These are phyloP conservation scores for Litsea cubeba DNA, from an alignment of 164 flowering plant species.

Conservation along the genomic window DNA sequence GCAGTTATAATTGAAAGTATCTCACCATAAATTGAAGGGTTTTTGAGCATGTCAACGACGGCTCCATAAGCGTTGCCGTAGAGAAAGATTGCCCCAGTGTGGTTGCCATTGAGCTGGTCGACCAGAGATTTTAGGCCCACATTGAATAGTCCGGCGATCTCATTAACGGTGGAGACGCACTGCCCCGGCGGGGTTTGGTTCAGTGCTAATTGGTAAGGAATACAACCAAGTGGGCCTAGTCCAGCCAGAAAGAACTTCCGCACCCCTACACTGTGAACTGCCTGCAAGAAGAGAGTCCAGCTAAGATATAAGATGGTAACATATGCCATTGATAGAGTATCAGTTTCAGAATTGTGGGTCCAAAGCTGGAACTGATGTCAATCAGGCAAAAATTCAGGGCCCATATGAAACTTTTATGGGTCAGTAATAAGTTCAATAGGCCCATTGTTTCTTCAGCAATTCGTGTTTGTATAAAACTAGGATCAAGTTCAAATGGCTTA, in stretches of 20 bases:
- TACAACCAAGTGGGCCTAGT: constrained; percentile 73
- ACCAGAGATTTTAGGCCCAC: constrained; percentile 53
- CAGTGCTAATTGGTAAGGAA: constrained; percentile 56
- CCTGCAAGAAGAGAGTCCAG: constrained; percentile 29
- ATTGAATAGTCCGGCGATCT: constrained; percentile 58
- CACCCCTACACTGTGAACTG: constrained; percentile 60
- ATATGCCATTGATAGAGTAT: too few species aligned
- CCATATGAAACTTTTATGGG: too few species aligned
- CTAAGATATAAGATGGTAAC: too few species aligned
- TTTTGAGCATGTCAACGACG: constrained; percentile 64
- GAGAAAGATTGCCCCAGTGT: constrained; percentile 51
- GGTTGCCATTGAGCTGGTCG: constrained; percentile 41
- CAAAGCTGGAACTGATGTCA: too few species aligned
- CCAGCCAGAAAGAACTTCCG: constrained; percentile 73
- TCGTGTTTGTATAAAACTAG: too few species aligned
- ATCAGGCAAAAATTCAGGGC: too few species aligned
- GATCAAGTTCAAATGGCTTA: too few species aligned
- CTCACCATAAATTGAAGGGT: constrained; percentile 53
- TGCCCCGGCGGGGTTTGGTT: constrained; percentile 43
- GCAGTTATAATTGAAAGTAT: too few species aligned
- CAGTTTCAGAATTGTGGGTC: too few species aligned
- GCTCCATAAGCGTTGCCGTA: constrained; percentile 53
- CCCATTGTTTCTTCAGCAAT: too few species aligned
- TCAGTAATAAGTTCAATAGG: too few species aligned
- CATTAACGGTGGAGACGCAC: constrained; percentile 56